phyloP scores from a whole-genome alignment of 345 rosid genomes.

The Melaleuca quinquenervia region DNA sequence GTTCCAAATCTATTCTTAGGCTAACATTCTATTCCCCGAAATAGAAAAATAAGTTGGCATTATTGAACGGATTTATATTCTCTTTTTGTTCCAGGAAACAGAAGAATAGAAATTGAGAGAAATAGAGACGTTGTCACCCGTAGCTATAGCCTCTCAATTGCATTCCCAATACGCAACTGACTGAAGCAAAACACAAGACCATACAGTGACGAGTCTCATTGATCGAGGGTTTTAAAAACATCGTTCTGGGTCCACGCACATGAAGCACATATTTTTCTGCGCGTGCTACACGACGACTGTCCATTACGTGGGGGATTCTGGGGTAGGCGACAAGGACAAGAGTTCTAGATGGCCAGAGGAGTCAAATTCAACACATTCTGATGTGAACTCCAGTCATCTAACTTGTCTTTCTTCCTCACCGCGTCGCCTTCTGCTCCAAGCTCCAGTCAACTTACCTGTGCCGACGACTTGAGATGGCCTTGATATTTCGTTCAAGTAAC shows the following conservation, averaged over 20 bases:
- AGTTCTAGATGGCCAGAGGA: not conserved
- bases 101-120: no score
- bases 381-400: not conserved
- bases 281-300: not conserved
- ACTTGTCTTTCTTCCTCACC: not conserved
- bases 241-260: not conserved
- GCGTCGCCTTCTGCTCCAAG: not conserved
- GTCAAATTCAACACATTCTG: not conserved
- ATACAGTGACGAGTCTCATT: not conserved
- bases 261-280: not conserved
- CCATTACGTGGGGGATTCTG: not conserved
- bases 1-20: no score
- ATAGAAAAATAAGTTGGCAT: no score
- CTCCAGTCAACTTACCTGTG: not conserved
- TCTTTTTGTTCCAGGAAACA: no score
- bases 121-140: no score
- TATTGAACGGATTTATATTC: no score
- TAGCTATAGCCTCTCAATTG: no score
- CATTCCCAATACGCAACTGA: no score
- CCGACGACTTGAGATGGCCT: not conserved
- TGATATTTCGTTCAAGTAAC: not conserved
- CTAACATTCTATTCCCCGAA: no score
- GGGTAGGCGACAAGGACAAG: not conserved
- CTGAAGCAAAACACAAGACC: not conserved
- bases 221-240: not conserved